These are phyloP conservation scores for Thelephora terrestris DNA, from an alignment of 1,284 basidiomycete genomes.

Conservation along the genomic window DNA sequence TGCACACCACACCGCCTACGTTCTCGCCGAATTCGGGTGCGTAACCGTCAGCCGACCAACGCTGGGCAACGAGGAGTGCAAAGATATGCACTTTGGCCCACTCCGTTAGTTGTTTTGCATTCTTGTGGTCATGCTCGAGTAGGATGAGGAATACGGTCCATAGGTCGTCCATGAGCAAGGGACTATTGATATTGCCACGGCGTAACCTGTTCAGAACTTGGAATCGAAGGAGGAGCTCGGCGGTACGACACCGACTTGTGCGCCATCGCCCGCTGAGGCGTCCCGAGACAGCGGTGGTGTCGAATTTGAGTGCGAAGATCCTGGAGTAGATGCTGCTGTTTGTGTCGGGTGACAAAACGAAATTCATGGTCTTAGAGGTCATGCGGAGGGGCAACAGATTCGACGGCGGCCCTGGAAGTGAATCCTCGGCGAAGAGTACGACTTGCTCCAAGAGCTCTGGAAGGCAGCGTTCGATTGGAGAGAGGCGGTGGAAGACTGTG, in stretches of 20 bases:
- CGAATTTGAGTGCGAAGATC: conserved; percentile 56
- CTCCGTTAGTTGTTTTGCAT: conserved; percentile 46
- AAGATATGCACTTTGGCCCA: conserved; percentile 37
- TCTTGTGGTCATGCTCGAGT: conserved; percentile 69
- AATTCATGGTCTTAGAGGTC: conserved; percentile 35
- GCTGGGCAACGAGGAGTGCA: conserved; percentile 33
- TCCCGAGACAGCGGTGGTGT: conserved; percentile 42
- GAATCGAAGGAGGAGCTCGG: conserved; percentile 39
- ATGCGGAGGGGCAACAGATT: conserved; percentile 39
- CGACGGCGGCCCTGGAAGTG: conserved; percentile 31
- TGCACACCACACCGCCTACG: not conserved
- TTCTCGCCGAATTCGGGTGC: not conserved
- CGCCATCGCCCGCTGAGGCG: conserved; percentile 33
- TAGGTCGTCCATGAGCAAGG: conserved; percentile 33
- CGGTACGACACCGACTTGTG: conserved; percentile 30
- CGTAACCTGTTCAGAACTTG: conserved; percentile 33
- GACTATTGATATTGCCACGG: conserved; percentile 25
- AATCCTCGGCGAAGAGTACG: conserved; percentile 32
- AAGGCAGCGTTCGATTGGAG: conserved; percentile 8
- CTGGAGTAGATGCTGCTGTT: conserved; percentile 50
- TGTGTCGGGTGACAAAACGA: conserved; percentile 29
- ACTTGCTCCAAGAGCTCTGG: conserved; percentile 51
- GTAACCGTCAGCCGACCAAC: conserved; percentile 33
- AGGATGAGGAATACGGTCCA: conserved; percentile 55
- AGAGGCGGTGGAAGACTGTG: not conserved